These are phyloP conservation scores for Neovahlkampfia damariscottae DNA, from an alignment of 78 protist species.

Conservation along the genomic window DNA sequence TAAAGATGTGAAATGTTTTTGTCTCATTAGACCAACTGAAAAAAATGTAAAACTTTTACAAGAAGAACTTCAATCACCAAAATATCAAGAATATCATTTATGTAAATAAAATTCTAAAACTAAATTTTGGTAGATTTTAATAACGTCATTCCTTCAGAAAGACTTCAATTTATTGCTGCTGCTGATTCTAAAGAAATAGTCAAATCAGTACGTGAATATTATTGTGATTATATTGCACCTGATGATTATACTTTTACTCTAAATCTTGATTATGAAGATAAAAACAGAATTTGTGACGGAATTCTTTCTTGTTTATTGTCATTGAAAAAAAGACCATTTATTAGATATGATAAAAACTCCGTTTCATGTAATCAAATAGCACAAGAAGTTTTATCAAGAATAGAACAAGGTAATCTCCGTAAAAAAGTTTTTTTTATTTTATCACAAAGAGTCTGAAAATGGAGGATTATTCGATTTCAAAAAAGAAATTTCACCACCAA, in stretches of 20 bases:
- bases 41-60: conserved; percentile 37
- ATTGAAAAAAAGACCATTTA: conserved; percentile 33
- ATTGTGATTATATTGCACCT: conserved; percentile 70
- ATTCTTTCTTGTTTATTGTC: conserved; percentile 27
- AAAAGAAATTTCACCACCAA: conserved; percentile 17
- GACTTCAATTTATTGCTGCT: conserved; percentile 62
- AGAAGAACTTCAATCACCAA: conserved; percentile 59
- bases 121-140: conserved; percentile 58
- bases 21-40: conserved; percentile 59
- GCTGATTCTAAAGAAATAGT: conserved; percentile 76
- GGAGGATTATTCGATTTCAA: not conserved
- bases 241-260: not conserved
- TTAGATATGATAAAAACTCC: conserved; percentile 36
- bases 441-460: not conserved
- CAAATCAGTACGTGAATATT: conserved; percentile 60
- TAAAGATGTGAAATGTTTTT: conserved; percentile 50
- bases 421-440: not conserved
- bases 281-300: not conserved
- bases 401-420: too few relatives aligned
- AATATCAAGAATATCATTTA: conserved; percentile 71
- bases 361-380: not conserved
- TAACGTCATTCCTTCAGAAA: conserved; percentile 32
- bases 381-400: not conserved
- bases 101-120: conserved; percentile 21
- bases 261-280: not conserved